Base-by-base conservation (phyloP, 768 basidiomycete species). In the Tephrocybe rancida region DNA sequence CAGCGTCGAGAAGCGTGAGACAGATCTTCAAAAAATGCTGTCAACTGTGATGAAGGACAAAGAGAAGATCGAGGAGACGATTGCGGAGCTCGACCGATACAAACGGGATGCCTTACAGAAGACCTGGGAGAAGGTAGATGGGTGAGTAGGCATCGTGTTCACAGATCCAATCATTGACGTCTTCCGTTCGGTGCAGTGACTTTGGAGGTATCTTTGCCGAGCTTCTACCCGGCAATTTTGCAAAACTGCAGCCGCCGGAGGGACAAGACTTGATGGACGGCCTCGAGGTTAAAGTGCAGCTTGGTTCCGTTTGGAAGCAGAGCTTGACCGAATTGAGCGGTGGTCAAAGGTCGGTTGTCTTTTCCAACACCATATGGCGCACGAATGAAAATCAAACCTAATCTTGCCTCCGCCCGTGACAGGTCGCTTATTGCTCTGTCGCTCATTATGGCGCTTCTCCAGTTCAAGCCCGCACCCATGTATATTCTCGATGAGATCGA, bases 401-500 rank as follows among this genome's bases (percentile, higher is more conserved):
- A 37, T 4, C 19, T 30, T 25, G 14, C 3, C 11, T 21, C 16
- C 19, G n/a, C 11, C 26, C 34, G n/a, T n/a, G 37, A 21, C 61
- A 98, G 95, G 59, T 99, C 97, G 0, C 81, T 99, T 59, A 98
- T 99, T 64, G 97, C 97, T 0, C 82, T 99, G 0, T 98, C 96
- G 11, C 80, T 99, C 34, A 98, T 98, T 75, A 96, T 99, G 95
- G 90, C 97, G 0, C 83, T 99, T 16, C 85, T 98, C n/a, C 95
- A 98, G 68, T 98, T 98, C 81, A 98, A 98, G 66, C 95, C 96
- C 7, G 95, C 96, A 14, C 96, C 95, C 2, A 95, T 98, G 93
- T 98, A 98, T 70, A 99, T 99, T 66, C 83, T 99, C 8, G 97
- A 99, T 72, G 97, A 99, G 72, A 96, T 99, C 58, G 97, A 98